Evolutionary conservation across 768 basidiomycete genomes (phyloP), one percentile per base, ranked within the genome.

Genomic region (Suillus clintonianus): DNA sequence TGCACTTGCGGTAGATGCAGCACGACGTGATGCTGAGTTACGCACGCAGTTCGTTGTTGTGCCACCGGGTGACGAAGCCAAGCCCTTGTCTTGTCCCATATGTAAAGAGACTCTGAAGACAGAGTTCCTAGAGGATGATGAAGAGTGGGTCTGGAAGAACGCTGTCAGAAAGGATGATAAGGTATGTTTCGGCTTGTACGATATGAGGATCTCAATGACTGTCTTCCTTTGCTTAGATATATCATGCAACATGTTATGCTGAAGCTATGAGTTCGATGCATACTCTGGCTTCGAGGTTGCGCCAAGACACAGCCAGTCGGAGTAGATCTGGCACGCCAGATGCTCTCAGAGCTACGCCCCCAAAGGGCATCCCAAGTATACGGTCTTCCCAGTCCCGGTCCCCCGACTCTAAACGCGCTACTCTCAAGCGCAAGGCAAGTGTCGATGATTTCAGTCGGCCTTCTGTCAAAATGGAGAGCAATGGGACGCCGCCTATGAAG

Each of bases 111-210:
- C 76, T 62, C 83, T 98, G 76, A 92, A 94, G 81, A 87, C 89
- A 67, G 97, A 97, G 80, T 99, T 92, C 74, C 77, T 89, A 62
- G 95, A 98, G 73, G 96, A 97, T 55, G 95, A 96, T 65, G 97
- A 98, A 79, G 97, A 97, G 65, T 99, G 96, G 96, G 91, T 97
- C 14, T 99, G 95, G 95, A 87, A 85, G 73, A 97, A 99, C 72
- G 94, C 96, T 0, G 82, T 94, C 22, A 86, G 83, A 76, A 89
- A 89, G 65, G 93, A 97, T 67, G 91, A 91, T 62, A 86, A 85
- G 81, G 95, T 95, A 74, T 61, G 89, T 78, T n/a, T 30, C 47
- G 58, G 64, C 34, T 60, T 24, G 41, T 30, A 43, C 27, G 43
- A 17, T 34, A 1, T 62, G 19, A 42, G 47, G 4, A 27, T 63